A percentile compares a stretch with the other conserved stretches of the same genome.
phyloP scores from a whole-genome alignment of 129 eudicot genomes.

The Mikania micrantha region DNA sequence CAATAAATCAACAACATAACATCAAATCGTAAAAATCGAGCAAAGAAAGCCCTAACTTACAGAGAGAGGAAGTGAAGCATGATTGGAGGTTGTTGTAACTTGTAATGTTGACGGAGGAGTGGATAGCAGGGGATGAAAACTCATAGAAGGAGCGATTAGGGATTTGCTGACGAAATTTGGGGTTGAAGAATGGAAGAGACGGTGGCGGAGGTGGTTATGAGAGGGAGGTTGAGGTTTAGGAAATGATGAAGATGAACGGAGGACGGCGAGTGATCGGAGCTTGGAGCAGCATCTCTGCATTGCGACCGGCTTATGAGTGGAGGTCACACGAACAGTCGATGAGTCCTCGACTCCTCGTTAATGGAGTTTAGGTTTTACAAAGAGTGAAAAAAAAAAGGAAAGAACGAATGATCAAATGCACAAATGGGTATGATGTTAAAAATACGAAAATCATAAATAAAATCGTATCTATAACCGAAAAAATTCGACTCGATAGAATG shows the following conservation, averaged over 20 bases:
- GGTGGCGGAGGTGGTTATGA: conserved; percentile 31
- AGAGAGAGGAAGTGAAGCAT: conserved; percentile 21
- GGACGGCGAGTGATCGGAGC: conserved; percentile 52
- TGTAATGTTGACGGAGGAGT: conserved; percentile 18
- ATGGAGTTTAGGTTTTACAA: not conserved
- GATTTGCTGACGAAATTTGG: conserved; percentile 38
- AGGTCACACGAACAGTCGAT: not conserved
- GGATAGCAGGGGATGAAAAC: conserved; percentile 26
- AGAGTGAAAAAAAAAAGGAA: too few relatives aligned
- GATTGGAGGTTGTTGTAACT: conserved; percentile 9
- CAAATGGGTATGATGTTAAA: too few relatives aligned
- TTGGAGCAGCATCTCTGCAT: conserved; percentile 73
- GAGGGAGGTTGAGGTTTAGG: conserved; percentile 17
- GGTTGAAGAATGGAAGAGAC: conserved; percentile 28
- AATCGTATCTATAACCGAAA: too few relatives aligned
- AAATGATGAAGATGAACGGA: conserved; percentile 15
- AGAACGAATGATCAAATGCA: too few relatives aligned
- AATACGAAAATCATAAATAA: too few relatives aligned
- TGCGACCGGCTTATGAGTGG: not conserved
- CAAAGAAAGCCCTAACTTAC: conserved; percentile 33
- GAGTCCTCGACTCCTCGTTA: not conserved
- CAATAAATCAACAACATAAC: not conserved
- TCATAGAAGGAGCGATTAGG: not conserved
- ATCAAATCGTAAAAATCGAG: not conserved
- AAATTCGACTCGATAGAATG: too few relatives aligned